phyloP scores from a whole-genome alignment of 257 asterid genomes.

The Nyctanthes arbortristis region DNA sequence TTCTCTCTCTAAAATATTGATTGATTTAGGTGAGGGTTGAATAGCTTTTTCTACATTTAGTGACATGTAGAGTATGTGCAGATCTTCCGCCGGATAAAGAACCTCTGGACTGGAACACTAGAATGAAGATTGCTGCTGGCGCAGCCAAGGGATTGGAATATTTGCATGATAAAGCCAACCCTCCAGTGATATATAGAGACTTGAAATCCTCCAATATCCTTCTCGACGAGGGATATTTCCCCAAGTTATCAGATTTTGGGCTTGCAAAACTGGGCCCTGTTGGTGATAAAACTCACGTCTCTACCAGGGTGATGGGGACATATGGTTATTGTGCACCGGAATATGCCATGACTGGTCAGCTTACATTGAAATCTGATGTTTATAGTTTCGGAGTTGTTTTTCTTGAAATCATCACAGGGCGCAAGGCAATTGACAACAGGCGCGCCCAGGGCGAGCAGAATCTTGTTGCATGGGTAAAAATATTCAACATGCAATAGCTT shows the following conservation, averaged over 20 bases:
- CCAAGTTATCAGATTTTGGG: conserved; percentile 92
- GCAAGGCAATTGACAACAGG: conserved; percentile 84
- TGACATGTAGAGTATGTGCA: conserved; percentile 32
- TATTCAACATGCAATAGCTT: background rate
- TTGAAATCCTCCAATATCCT: conserved; percentile 92
- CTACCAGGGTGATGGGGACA: conserved; percentile 98
- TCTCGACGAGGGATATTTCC: conserved; percentile 85
- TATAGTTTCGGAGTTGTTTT: conserved; percentile 98
- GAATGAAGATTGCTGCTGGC: conserved; percentile 69
- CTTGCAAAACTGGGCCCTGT: conserved; percentile 98
- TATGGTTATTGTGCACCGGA: conserved; percentile 99
- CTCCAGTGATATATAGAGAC: conserved; percentile 79
- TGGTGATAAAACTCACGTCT: conserved; percentile 97
- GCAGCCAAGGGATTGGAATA: conserved; percentile 66
- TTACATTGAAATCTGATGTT: conserved; percentile 92
- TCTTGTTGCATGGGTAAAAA: conserved; percentile 93
- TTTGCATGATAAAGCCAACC: conserved; percentile 62
- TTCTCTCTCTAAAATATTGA: too few species aligned
- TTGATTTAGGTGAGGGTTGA: too few species aligned
- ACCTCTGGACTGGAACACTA: conserved; percentile 66
- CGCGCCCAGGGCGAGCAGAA: conserved; percentile 83
- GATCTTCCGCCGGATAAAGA: conserved; percentile 74
- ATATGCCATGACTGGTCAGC: conserved; percentile 99
- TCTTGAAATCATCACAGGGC: conserved; percentile 92
- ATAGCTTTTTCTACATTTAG: too few species aligned